phyloP scores from a whole-genome alignment of 2,329 filamentous ascomycete species.

The Clonostachys sp. region DNA sequence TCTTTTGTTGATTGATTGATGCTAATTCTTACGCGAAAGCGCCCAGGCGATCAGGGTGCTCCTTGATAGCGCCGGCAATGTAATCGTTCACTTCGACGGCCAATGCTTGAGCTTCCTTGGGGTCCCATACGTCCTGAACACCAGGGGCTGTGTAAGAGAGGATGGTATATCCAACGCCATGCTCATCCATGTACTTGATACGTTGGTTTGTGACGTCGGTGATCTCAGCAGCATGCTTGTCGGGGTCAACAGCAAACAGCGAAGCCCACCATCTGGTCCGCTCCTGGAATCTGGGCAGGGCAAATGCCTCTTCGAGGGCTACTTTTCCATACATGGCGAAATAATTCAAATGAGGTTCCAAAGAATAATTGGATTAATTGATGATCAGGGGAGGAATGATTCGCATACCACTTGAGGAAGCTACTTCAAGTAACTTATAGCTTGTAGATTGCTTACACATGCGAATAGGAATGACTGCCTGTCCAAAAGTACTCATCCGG shows the following conservation, averaged over 20 bases:
- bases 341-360: no score
- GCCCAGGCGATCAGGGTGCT: slow-evolving; percentile 32
- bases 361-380: no score
- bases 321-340: slow-evolving; percentile 42
- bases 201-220: slow-evolving; percentile 32
- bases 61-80: slow-evolving; percentile 27
- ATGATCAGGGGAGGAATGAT: no score
- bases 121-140: slow-evolving; percentile 37
- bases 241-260: slow-evolving; percentile 53
- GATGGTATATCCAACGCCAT: slow-evolving; percentile 43
- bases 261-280: slow-evolving; percentile 57
- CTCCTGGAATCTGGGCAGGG: slow-evolving; percentile 52
- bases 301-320: slow-evolving; percentile 58
- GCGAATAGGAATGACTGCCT: no score
- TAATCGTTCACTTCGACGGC: slow-evolving; percentile 38
- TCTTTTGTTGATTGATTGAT: not conserved
- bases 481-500: no score
- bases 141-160: slow-evolving; percentile 44
- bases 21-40: slow-evolving; percentile 32
- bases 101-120: slow-evolving; percentile 29
- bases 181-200: slow-evolving; percentile 35
- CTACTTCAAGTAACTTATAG: no score
- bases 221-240: slow-evolving; percentile 53
- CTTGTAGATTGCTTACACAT: no score
- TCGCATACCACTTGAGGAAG: no score